These are phyloP conservation scores for Exophiala aquamarina DNA, from an alignment of 2,329 filamentous ascomycete species.

Conservation along the genomic window DNA sequence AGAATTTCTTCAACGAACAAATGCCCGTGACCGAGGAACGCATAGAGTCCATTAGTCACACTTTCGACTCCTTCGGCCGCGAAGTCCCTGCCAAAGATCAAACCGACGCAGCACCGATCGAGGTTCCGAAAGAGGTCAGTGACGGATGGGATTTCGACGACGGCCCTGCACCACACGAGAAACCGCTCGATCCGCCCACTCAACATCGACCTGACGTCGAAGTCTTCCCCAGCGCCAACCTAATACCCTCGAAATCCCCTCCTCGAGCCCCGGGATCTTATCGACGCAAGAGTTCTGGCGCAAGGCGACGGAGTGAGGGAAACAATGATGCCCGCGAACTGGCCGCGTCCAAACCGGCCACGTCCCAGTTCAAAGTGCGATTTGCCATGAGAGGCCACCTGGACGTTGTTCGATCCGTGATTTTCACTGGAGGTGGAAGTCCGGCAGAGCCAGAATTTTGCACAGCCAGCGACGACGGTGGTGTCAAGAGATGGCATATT, in stretches of 20 bases:
- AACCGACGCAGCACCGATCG: slow-evolving; percentile 41
- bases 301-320: slow-evolving; percentile 61
- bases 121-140: slow-evolving; percentile 45
- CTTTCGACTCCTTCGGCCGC: slow-evolving; percentile 59
- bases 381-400: slow-evolving; percentile 91
- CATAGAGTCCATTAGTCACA: slow-evolving; percentile 58
- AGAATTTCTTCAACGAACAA: slow-evolving; percentile 41
- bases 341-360: slow-evolving; percentile 60
- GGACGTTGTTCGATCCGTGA: slow-evolving; percentile 89
- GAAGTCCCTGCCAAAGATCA: slow-evolving; percentile 49
- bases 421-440: slow-evolving; percentile 94
- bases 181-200: slow-evolving; percentile 47
- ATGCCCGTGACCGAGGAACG: slow-evolving; percentile 51
- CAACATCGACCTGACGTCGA: slow-evolving; percentile 78
- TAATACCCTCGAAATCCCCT: slow-evolving; percentile 78
- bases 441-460: slow-evolving; percentile 96
- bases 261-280: slow-evolving; percentile 64
- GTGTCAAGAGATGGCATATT: slow-evolving; percentile 95
- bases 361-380: slow-evolving; percentile 81
- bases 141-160: slow-evolving; percentile 97
- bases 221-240: slow-evolving; percentile 76
- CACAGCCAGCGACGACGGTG: slow-evolving; percentile 91
- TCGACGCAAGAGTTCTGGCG: slow-evolving; percentile 76
- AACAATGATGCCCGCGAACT: slow-evolving; percentile 63
- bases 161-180: slow-evolving; percentile 52